phyloP scores from a whole-genome alignment of 139 green algal genomes.

The Microglena sp. region DNA sequence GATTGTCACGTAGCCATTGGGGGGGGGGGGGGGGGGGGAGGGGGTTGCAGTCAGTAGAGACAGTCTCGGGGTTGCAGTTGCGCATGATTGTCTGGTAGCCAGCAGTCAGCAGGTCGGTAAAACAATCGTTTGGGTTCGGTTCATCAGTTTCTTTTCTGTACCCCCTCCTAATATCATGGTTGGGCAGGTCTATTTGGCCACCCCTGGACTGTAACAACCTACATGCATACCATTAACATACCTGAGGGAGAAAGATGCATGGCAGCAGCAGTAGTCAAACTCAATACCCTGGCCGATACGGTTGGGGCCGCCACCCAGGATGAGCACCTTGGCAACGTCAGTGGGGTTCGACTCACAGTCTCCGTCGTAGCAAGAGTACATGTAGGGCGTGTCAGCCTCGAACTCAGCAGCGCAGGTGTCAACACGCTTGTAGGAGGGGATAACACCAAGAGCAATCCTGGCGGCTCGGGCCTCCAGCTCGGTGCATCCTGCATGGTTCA shows the following conservation, averaged over 20 bases:
- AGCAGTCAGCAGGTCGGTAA: slow-evolving; percentile 46
- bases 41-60: slow-evolving; percentile 98
- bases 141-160: too few relatives aligned
- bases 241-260: slow-evolving; percentile 90
- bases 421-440: slow-evolving; percentile 87
- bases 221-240: slow-evolving; percentile 1
- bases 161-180: too few relatives aligned
- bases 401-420: slow-evolving; percentile 99
- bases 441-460: slow-evolving; percentile 62
- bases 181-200: too few relatives aligned
- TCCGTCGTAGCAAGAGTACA: slow-evolving; percentile 86
- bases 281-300: slow-evolving; percentile 99
- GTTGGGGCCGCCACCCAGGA: slow-evolving; percentile 98
- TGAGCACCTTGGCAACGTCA: slow-evolving; percentile 80
- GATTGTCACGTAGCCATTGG: slow-evolving; percentile 76
- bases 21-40: slow-evolving; percentile 84
- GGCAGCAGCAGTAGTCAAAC: slow-evolving; percentile 99
- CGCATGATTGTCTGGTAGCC: slow-evolving; percentile 99
- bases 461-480: too few relatives aligned
- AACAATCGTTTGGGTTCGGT: too few relatives aligned
- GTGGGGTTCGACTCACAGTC: slow-evolving; percentile 71
- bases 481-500: too few relatives aligned
- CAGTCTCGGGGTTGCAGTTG: slow-evolving; percentile 99
- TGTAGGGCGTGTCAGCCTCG: slow-evolving; percentile 94
- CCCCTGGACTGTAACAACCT: too few relatives aligned